phyloP scores from a whole-genome alignment of 768 basidiomycete genomes.

The Clitopilus passeckerianus region DNA sequence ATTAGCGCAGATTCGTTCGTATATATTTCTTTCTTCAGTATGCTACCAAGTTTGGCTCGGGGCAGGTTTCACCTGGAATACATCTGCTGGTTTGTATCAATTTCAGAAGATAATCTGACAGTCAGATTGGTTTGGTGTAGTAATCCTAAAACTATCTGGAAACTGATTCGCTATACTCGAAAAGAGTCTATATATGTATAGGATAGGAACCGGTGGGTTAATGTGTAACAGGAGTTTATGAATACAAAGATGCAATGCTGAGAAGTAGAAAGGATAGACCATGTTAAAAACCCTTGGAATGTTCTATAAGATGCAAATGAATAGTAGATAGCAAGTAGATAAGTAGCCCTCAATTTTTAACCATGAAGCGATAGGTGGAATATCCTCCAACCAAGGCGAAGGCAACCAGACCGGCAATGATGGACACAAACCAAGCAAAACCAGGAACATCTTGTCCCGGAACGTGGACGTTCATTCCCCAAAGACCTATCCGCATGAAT shows the following conservation, averaged over 20 bases:
- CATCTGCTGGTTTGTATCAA: not conserved
- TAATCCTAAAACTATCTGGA: too few species aligned
- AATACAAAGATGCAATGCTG: too few species aligned
- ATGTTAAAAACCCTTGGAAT: too few species aligned
- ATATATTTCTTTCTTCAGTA: not conserved
- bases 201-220: too few species aligned
- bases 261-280: too few species aligned
- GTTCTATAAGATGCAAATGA: not conserved
- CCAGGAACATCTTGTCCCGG: conserved; percentile 71
- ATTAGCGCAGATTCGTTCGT: not conserved
- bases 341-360: conserved; percentile 12
- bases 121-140: too few species aligned
- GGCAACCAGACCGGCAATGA: conserved; percentile 73
- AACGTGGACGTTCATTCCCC: conserved; percentile 99
- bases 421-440: conserved; percentile 83
- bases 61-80: not conserved
- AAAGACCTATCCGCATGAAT: conserved; percentile 50
- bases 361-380: conserved; percentile 75
- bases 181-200: too few species aligned
- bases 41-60: not conserved
- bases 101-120: not conserved
- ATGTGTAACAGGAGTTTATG: too few species aligned
- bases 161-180: too few species aligned
- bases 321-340: not conserved
- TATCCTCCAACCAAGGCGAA: conserved; percentile 83